Evolutionary conservation across 306 rosid species (phyloP).

Genomic region (Cucumis cinereus): DNA sequence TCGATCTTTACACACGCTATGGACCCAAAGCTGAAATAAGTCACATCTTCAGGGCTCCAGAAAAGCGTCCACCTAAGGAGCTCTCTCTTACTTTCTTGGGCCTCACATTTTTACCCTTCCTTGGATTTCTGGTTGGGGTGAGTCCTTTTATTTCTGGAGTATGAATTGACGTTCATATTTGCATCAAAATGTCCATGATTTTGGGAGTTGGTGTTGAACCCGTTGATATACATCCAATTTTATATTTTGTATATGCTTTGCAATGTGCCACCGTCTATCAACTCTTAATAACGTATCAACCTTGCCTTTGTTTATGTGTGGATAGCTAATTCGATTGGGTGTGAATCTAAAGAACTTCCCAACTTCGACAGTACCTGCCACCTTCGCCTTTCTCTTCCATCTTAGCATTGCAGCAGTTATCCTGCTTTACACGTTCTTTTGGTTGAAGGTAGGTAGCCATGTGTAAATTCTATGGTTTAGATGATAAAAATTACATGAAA

Average conservation of each 20-base stretch:
- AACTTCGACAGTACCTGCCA: slow-evolving; percentile 43
- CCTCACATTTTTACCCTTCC: slow-evolving; percentile 54
- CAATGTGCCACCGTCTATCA: neutral
- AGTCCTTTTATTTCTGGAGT: slow-evolving; percentile 16
- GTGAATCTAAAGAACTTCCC: slow-evolving; percentile 89
- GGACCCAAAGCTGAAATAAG: slow-evolving; percentile 81
- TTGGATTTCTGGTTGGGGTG: slow-evolving; percentile 89
- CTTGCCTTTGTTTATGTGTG: slow-evolving; percentile 6
- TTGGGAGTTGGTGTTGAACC: neutral
- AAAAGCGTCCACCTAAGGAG: slow-evolving; percentile 70
- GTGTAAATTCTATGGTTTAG: neutral
- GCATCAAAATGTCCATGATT: neutral
- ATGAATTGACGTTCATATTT: neutral
- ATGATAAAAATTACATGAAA: neutral
- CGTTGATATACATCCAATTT: neutral
- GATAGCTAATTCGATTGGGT: slow-evolving; percentile 61
- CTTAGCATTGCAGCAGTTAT: slow-evolving; percentile 67
- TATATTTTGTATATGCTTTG: neutral
- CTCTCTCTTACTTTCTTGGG: slow-evolving; percentile 82
- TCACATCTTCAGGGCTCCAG: slow-evolving; percentile 86
- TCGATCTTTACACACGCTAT: slow-evolving; percentile 61
- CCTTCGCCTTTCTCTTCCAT: slow-evolving; percentile 63
- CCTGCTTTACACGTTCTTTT: slow-evolving; percentile 68
- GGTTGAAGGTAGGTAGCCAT: slow-evolving; percentile 74
- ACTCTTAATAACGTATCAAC: neutral